Conservation (phyloP, 106 monocot species). For the Chionographis japonica region DNA sequence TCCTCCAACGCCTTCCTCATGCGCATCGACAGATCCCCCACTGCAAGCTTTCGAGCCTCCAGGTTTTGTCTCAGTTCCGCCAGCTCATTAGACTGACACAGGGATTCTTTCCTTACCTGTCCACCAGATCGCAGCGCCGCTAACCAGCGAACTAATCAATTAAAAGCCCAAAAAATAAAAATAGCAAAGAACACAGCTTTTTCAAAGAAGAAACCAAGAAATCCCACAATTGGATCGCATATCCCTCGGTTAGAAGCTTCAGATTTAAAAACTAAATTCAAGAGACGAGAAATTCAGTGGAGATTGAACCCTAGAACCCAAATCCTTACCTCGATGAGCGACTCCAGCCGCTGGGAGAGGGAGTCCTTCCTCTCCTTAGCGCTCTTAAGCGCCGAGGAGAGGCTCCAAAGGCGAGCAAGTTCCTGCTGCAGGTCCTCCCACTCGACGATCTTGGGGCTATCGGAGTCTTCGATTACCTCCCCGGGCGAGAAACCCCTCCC, state of each 20-base stretch:
- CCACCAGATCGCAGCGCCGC: conserved; percentile 2
- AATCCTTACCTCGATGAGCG: conserved; percentile 56
- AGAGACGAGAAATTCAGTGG: not conserved
- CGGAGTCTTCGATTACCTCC: conserved; percentile 21
- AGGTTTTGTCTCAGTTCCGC: conserved; percentile 64
- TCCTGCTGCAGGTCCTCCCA: conserved; percentile 97
- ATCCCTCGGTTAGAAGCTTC: too few species aligned
- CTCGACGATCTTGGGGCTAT: conserved; percentile 60
- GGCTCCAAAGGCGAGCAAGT: conserved; percentile 75
- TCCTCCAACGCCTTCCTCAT: conserved; percentile 48
- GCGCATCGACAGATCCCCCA: conserved; percentile 41
- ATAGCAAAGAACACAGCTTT: not conserved
- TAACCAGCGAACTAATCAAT: conserved; percentile 21
- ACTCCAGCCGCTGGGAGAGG: conserved; percentile 40
- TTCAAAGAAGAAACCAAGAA: too few species aligned
- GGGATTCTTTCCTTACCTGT: conserved; percentile 58
- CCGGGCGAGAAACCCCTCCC: conserved; percentile 11
- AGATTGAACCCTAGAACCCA: not conserved
- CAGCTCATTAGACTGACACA: conserved; percentile 62
- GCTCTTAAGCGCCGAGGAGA: conserved; percentile 54
- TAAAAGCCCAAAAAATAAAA: conserved; percentile 2
- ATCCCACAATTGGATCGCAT: too few species aligned
- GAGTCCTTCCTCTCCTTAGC: conserved; percentile 63
- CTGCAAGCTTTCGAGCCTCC: conserved; percentile 39
- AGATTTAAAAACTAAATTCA: not conserved